Conservation (phyloP, 305 asterid species). For the Fraxinus sp. region DNA sequence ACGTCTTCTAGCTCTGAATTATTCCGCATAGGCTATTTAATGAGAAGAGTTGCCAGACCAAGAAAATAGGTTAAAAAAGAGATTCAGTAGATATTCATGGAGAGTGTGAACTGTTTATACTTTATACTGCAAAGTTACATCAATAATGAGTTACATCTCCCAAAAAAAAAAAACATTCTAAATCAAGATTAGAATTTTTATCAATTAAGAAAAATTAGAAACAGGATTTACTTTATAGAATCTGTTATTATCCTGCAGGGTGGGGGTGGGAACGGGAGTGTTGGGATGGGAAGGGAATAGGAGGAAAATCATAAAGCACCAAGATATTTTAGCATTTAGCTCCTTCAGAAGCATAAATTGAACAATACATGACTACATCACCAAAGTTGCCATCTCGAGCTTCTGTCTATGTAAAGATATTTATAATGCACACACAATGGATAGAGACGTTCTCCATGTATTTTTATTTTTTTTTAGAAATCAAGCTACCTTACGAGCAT, state of each 20-base stretch:
- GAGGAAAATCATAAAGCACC: not conserved
- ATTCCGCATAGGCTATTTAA: slow-evolving; percentile 32
- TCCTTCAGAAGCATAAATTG: not conserved
- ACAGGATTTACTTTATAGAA: not conserved
- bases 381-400: not conserved
- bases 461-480: slow-evolving; percentile 4
- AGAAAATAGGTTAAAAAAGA: slow-evolving; percentile 14
- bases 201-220: not conserved
- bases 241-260: not conserved
- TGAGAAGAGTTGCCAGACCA: slow-evolving; percentile 22
- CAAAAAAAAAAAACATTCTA: not conserved
- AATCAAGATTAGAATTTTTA: not conserved
- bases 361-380: slow-evolving; percentile 1
- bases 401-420: not conserved
- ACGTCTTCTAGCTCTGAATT: slow-evolving; percentile 26
- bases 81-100: slow-evolving; percentile 2
- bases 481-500: slow-evolving; percentile 41
- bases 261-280: not conserved
- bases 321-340: not conserved
- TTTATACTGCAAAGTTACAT: not conserved
- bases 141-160: not conserved
- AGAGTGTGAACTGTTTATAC: slow-evolving; percentile 10
- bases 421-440: slow-evolving; percentile 16
- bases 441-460: not conserved
- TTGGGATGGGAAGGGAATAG: not conserved